These are phyloP conservation scores for Oryza meridionalis DNA, from an alignment of 176 grass and related monocot genomes.

Conservation along the genomic window DNA sequence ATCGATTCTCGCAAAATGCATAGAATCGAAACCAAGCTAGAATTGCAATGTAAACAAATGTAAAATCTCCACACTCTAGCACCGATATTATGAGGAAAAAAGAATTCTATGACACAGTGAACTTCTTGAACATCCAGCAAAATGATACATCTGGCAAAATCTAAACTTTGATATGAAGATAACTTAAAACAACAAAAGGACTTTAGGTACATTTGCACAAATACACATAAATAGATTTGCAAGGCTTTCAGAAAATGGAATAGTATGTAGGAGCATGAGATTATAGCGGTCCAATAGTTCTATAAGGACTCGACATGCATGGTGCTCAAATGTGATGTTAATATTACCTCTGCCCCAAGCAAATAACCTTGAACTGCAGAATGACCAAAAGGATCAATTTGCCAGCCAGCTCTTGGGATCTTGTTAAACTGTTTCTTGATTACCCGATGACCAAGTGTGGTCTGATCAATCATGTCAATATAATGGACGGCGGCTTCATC, in stretches of 20 bases:
- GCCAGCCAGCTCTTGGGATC: slow-evolving; percentile 84
- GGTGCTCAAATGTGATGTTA: slow-evolving; percentile 37
- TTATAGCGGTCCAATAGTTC: not conserved
- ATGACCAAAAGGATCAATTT: slow-evolving; percentile 98
- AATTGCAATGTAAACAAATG: slow-evolving; percentile 36
- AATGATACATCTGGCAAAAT: not conserved
- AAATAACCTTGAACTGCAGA: slow-evolving; percentile 88
- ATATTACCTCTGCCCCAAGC: slow-evolving; percentile 79
- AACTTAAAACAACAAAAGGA: not conserved
- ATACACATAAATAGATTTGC: not conserved
- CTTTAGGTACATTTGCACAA: not conserved
- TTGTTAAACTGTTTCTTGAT: slow-evolving; percentile 90
- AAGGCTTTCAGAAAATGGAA: not conserved
- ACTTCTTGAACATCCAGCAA: not conserved
- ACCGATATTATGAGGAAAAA: not conserved
- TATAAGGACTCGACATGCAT: not conserved
- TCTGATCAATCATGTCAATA: slow-evolving; percentile 98
- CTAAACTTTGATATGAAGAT: slow-evolving; percentile 23
- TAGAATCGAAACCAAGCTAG: slow-evolving; percentile 87
- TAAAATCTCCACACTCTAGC: not conserved
- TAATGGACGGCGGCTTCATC: slow-evolving; percentile 93
- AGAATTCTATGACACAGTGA: too few relatives aligned
- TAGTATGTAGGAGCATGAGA: slow-evolving; percentile 3
- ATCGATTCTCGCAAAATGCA: slow-evolving; percentile 97
- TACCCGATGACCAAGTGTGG: slow-evolving; percentile 80